Evolutionary conservation across 2,329 filamentous ascomycete genomes (phyloP), one percentile per base, ranked within the genome.

Genomic region (Verticillium nubilum): DNA sequence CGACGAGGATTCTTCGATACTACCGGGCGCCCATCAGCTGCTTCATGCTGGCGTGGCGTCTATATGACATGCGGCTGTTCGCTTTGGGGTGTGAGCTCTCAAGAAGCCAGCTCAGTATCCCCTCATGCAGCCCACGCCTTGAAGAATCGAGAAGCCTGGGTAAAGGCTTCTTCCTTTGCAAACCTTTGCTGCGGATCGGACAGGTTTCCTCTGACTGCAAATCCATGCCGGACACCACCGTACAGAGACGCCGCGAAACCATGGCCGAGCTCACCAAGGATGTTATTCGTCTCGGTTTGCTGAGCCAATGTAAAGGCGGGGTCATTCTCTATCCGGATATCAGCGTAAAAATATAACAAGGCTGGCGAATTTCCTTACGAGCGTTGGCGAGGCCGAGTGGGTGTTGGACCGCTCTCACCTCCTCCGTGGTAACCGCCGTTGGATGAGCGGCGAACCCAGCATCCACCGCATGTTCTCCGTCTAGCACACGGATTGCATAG

Each of bases 161-260:
- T 74, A 71, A 93, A 93, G 0, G 91, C 90, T 70, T 86, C 82
- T 75, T 94, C 89, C 80, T 93, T 93, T 31, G 86, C 89, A 70
- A 86, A 93, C 73, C 81, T 85, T 68, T 84, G 74, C 59, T 68
- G 64, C 23, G 75, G 74, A 60, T 80, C 74, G 2, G 74, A 75
- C 28, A 81, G 59, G 66, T 94, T 86, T 4, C 78, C 84, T 35
- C 90, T 81, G 7, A 91, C 87, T 17, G 86, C 87, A 67, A 94
- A 95, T 0, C 91, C 91, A 69, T 95, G 91, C 61, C 76, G 70
- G 6, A 89, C 87, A 37, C 83, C 84, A 17, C 84, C 83, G 77
- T 87, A 94, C 50, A 94, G 73, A 62, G 80, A 85, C 60, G 92
- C 81, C 71, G 92, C 87, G 74, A 87, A 94, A 7, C 86, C 74